A percentile compares a stretch with the other conserved stretches of the same genome.
Conservation (phyloP, 306 rosid genomes). For the Vigna reflexopilosa region DNA sequence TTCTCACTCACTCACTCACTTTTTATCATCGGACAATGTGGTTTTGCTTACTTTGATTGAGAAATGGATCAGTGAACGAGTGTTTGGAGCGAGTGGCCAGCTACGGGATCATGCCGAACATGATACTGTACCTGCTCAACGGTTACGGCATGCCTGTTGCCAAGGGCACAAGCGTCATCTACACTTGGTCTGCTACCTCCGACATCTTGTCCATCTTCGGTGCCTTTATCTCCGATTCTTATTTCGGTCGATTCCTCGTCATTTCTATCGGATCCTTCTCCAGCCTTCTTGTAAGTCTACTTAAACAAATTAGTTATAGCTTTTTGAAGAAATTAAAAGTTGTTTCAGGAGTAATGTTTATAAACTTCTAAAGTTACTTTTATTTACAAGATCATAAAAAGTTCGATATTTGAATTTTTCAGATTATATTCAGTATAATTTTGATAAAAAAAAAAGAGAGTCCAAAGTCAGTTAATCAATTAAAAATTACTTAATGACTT, state of each 20-base stretch:
- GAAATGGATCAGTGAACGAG: constrained; percentile 51
- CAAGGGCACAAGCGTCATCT: constrained; percentile 45
- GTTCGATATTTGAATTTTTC: too few species aligned
- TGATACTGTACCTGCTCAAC: constrained; percentile 57
- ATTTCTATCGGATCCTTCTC: constrained; percentile 56
- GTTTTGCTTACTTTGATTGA: neutral
- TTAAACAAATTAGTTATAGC: neutral
- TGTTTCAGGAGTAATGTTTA: too few species aligned
- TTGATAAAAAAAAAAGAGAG: too few species aligned
- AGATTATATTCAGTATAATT: too few species aligned
- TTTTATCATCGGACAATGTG: neutral
- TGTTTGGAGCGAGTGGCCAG: constrained; percentile 58
- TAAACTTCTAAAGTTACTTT: too few species aligned
- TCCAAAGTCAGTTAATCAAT: too few species aligned
- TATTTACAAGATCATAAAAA: too few species aligned
- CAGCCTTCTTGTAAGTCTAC: constrained; percentile 51
- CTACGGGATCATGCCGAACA: constrained; percentile 58
- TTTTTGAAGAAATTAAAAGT: too few species aligned
- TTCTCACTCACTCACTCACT: neutral
- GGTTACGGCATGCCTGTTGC: constrained; percentile 45
- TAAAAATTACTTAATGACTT: too few species aligned
- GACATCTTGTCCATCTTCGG: constrained; percentile 55
- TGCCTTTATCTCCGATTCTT: constrained; percentile 61
- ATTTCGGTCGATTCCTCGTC: constrained; percentile 58
- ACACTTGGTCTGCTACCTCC: constrained; percentile 59